Percentiles rank a stretch among this genome's conserved stretches.
phyloP scores from a whole-genome alignment of 495 filamentous ascomycete species.

The Talaromyces stipitatus region DNA sequence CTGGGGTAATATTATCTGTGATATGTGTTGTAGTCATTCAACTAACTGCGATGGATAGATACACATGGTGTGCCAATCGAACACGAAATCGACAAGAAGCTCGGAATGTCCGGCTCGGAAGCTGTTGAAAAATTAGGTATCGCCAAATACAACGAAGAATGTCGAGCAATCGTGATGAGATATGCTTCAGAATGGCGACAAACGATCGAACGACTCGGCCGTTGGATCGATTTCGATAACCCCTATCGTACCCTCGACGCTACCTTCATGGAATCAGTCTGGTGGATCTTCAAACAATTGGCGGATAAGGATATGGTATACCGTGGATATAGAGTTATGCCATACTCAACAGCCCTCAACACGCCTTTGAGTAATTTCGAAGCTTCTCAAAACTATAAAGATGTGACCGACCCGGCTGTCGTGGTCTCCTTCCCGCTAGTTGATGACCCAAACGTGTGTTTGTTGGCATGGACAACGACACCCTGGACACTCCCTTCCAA shows the following conservation, averaged over 20 bases:
- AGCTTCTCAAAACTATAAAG: slow-evolving; percentile 89
- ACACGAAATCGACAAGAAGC: slow-evolving; percentile 97
- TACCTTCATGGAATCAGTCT: slow-evolving; percentile 91
- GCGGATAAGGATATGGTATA: slow-evolving; percentile 87
- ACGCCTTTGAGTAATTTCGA: slow-evolving; percentile 93
- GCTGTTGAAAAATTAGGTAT: slow-evolving; percentile 84
- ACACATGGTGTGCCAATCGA: slow-evolving; percentile 95
- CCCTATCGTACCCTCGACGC: slow-evolving; percentile 93
- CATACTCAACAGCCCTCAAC: slow-evolving; percentile 84
- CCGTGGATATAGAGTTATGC: slow-evolving; percentile 85
- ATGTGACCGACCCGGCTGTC: slow-evolving; percentile 86
- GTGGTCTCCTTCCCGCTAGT: slow-evolving; percentile 82
- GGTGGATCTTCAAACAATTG: slow-evolving; percentile 95
- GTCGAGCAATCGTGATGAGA: slow-evolving; percentile 89
- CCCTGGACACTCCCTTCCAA: slow-evolving; percentile 94
- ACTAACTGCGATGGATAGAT: slow-evolving; percentile 24
- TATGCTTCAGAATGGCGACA: slow-evolving; percentile 84
- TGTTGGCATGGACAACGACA: slow-evolving; percentile 92
- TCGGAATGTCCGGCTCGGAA: slow-evolving; percentile 80
- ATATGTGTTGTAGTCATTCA: not conserved
- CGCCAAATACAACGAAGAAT: slow-evolving; percentile 88
- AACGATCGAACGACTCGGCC: slow-evolving; percentile 82
- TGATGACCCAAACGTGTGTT: slow-evolving; percentile 61
- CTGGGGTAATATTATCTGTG: slow-evolving; percentile 40
- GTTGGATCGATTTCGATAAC: slow-evolving; percentile 98